Evolutionary conservation across 2,329 filamentous ascomycete species (phyloP), one percentile per base, ranked within the genome.

Genomic region (Drechslerella coelobrocha): DNA sequence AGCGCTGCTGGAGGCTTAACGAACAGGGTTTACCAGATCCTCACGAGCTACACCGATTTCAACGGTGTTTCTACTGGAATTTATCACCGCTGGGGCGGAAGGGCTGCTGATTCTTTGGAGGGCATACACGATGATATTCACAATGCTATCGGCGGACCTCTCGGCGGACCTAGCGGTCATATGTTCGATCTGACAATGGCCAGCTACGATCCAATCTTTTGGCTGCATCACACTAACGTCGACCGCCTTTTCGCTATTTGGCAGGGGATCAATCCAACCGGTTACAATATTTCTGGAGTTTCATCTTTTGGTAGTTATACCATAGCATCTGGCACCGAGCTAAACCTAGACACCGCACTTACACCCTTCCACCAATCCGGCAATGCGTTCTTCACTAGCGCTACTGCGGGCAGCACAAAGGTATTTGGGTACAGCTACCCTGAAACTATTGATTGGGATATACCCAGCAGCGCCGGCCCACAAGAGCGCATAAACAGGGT

Each of bases 191-290:
- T 73, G n/a, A 43, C 17, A 19, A 88, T 89, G 74, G 89, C 90
- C 1, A 84, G 88, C 0, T 94, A 91, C 77, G 91, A 94, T 76
- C 90, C 90, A 0, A 80, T 90, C 8, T 92, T 92, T 78, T 89
- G 88, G 79, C 79, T 93, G 7, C 89, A 93, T 75, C 90, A 93
- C 75, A 81, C 83, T 72, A 92, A 89, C 78, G 84, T 91, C 5
- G 91, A 95, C 76, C 85, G 91, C 1, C 78, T 90, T 26, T 85
- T 91, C 72, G 85, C 89, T 29, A 83, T 95, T 69, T 94, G 89
- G 89, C 89, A 94, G 79, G 81, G 83, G 0, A 78, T 94, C 12
- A 84, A 94, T 73, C 89, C 89, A 12, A 47, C 50, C 4, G 27
- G 19, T 24, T 62, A 62, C 21, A 26, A 23, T 27, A 6, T 55